Evolutionary conservation across 306 rosid genomes (phyloP), one percentile per base, ranked within the genome.

Genomic region (Fagus sylvatica): DNA sequence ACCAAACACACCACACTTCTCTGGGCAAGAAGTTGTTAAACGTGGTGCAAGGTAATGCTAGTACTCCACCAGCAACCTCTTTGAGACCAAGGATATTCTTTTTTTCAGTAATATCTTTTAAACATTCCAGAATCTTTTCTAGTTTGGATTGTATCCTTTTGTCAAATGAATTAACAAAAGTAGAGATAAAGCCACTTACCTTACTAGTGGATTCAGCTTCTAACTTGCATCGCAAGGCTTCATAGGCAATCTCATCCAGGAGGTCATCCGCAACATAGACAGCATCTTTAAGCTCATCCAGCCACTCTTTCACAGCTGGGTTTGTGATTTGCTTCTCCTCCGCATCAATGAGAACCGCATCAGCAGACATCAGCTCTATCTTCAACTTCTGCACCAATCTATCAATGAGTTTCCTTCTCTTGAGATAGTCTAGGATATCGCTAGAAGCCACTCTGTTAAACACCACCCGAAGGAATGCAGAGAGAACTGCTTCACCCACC

Each of bases 401-500:
- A 3, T 70, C 33, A 2, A 6, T 41, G 61, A 33, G 56, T 53
- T 72, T 79, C 65, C 28, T 65, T 5, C 43, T 59, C 55, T 2
- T 16, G n/a, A 73, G 13, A 46, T 79, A 75, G 67, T 28, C 19
- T 7, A 65, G 0, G n/a, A 79, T 1, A 9, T 75, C 69, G 0
- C 0, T 39, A 74, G 83, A 79, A 43, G 82, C 68, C 32, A 82
- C n/a, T 76, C 19, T 72, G 1, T 72, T 74, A 43, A 81, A 80
- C 2, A 76, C 48, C 7, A 37, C 83, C 30, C 72, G 30, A 39
- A 87, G 65, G 37, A 77, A 61, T 32, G 82, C 74, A 39, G 80
- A 77, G 59, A 77, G 76, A 74, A 82, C 13, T 6, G 79, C 83
- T 61, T 54, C 51, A 2, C 13, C 11, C 43, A 3, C 69, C 22